phyloP scores from a whole-genome alignment of 2,329 filamentous ascomycete species.

The Trichoderma guizhouense region DNA sequence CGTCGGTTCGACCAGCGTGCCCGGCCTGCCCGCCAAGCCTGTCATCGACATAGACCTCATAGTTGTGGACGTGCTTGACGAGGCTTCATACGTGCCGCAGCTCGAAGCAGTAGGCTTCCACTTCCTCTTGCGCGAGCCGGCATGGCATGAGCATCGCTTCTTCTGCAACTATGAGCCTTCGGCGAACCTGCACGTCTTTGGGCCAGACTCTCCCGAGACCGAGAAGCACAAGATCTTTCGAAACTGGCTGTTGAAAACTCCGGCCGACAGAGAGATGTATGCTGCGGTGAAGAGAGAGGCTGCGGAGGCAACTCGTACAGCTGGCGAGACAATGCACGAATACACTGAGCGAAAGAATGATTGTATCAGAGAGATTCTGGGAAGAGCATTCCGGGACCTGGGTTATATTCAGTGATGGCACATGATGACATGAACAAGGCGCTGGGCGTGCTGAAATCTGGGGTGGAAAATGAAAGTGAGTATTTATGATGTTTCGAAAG shows the following conservation, averaged over 20 bases:
- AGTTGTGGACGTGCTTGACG: conserved; percentile 38
- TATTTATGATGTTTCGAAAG: neutral
- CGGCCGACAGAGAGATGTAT: conserved; percentile 40
- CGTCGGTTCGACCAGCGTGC: conserved; percentile 50
- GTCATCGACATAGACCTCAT: conserved; percentile 52
- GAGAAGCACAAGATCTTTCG: conserved; percentile 42
- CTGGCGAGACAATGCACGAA: conserved; percentile 33
- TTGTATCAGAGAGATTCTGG: conserved; percentile 36
- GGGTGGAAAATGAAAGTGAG: neutral
- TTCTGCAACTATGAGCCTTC: conserved; percentile 37
- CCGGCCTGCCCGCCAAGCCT: conserved; percentile 47
- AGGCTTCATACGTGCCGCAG: conserved; percentile 40
- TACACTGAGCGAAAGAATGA: conserved; percentile 42
- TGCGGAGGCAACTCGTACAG: conserved; percentile 26
- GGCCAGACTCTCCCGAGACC: conserved; percentile 40
- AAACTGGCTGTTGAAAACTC: conserved; percentile 37
- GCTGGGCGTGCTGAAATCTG: neutral
- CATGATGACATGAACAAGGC: neutral
- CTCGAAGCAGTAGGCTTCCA: conserved; percentile 45
- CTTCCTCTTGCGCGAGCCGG: conserved; percentile 44
- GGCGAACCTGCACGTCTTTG: conserved; percentile 49
- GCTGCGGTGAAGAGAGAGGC: conserved; percentile 37
- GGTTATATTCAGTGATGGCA: conserved; percentile 3
- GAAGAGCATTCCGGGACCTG: conserved; percentile 23
- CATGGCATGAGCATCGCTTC: conserved; percentile 48